Evolutionary conservation across 352 stramenopile species (phyloP).

Genomic region (Phytopythium aichiense): DNA sequence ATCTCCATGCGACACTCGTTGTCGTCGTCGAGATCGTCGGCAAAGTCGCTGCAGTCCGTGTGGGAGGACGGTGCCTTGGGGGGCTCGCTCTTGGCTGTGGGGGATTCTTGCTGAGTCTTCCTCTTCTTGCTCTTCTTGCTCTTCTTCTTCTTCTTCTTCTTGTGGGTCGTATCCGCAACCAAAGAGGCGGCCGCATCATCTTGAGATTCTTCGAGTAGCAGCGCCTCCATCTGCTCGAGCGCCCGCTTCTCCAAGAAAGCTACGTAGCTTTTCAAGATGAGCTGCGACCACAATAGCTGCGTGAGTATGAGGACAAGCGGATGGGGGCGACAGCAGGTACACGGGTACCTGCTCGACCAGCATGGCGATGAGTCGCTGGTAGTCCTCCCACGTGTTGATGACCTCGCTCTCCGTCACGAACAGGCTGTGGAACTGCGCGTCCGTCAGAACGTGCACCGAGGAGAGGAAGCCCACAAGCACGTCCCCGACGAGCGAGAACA

Average conservation of each 20-base stretch:
- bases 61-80: neutral
- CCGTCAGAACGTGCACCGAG: conserved; percentile 56
- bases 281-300: conserved; percentile 17
- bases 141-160: conserved; percentile 48
- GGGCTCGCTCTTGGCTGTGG: neutral
- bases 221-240: conserved; percentile 66
- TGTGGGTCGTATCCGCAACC: neutral
- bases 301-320: neutral
- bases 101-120: conserved; percentile 8
- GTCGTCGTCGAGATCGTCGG: conserved; percentile 2
- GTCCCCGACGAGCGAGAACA: conserved; percentile 61
- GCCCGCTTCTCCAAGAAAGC: conserved; percentile 61
- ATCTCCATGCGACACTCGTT: neutral
- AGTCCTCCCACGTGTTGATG: conserved; percentile 81
- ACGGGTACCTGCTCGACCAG: conserved; percentile 63
- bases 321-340: neutral
- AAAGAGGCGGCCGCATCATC: conserved; percentile 16
- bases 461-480: conserved; percentile 64
- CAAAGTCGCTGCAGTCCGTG: conserved; percentile 5
- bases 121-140: conserved; percentile 9
- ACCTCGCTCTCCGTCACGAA: conserved; percentile 78
- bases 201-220: conserved; percentile 55
- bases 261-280: conserved; percentile 78
- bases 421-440: conserved; percentile 58
- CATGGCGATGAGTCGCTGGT: conserved; percentile 81